Evolutionary conservation across 116 monocot genomes (phyloP).

Genomic region (Papilionanthe hybrid): DNA sequence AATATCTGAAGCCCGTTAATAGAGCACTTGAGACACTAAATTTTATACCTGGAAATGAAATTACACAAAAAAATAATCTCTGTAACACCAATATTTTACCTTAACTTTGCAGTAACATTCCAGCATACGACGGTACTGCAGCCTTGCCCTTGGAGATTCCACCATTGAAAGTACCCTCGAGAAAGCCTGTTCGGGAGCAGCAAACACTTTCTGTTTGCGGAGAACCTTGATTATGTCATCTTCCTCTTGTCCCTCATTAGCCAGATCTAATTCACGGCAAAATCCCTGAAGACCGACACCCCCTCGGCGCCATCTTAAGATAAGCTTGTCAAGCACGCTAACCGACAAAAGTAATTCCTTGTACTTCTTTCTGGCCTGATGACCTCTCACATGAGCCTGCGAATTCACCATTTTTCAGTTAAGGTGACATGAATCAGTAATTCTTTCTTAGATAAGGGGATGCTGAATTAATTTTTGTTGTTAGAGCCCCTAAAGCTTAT

Average conservation of each 20-base stretch:
- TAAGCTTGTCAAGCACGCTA: conserved; percentile 61
- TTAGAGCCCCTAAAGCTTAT: not conserved
- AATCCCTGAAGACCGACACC: conserved; percentile 75
- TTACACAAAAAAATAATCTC: not conserved
- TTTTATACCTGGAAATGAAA: not conserved
- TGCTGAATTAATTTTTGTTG: not conserved
- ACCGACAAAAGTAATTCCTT: conserved; percentile 54
- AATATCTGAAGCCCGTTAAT: not conserved
- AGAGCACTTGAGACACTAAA: not conserved
- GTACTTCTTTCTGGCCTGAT: conserved; percentile 76
- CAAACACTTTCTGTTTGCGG: conserved; percentile 74
- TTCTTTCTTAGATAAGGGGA: not conserved
- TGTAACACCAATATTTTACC: conserved; percentile 31
- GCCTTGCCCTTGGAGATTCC: conserved; percentile 51
- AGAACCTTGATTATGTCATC: conserved; percentile 76
- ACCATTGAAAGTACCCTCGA: conserved; percentile 77
- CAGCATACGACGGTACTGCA: conserved; percentile 78
- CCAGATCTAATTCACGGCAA: conserved; percentile 19
- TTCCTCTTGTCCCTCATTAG: conserved; percentile 38
- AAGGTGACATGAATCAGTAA: not conserved
- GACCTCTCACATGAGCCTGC: conserved; percentile 89
- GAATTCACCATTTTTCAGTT: conserved; percentile 1
- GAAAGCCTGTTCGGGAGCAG: conserved; percentile 55
- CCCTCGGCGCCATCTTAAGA: conserved; percentile 74
- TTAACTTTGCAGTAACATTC: conserved; percentile 47